Conservation (phyloP, 2,329 filamentous ascomycete species). For the Pseudogymnoascus sp. region DNA sequence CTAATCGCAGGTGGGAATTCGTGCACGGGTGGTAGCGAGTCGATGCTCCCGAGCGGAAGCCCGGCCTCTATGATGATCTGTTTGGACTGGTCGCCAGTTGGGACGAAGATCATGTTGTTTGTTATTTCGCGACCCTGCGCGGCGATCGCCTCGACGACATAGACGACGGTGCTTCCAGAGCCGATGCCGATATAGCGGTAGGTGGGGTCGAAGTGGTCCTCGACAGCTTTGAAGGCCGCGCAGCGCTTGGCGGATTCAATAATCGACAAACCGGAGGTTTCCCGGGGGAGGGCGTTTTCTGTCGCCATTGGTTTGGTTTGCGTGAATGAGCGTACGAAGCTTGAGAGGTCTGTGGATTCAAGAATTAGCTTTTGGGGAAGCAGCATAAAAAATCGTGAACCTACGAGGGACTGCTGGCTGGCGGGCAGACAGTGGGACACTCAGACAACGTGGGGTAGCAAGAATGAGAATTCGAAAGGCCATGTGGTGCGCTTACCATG, state of each 20-base stretch:
- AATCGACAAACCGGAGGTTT: conserved; percentile 26
- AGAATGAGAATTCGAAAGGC: neutral
- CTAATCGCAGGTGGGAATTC: conserved; percentile 20
- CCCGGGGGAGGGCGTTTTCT: neutral
- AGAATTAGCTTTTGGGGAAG: neutral
- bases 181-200: conserved; percentile 68
- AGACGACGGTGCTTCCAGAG: conserved; percentile 72
- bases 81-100: conserved; percentile 85
- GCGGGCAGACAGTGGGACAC: conserved; percentile 2
- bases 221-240: conserved; percentile 65
- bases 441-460: conserved; percentile 6
- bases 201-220: conserved; percentile 56
- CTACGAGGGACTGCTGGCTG: neutral
- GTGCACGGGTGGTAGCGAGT: conserved; percentile 28
- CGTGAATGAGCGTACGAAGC: neutral
- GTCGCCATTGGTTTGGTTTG: neutral
- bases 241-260: conserved; percentile 67
- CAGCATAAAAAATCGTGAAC: neutral
- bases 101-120: conserved; percentile 63
- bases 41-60: conserved; percentile 54
- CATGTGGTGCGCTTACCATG: neutral
- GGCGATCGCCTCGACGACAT: conserved; percentile 74
- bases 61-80: conserved; percentile 76
- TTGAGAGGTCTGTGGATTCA: neutral
- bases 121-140: conserved; percentile 47